Base-by-base conservation (phyloP, 2,329 filamentous ascomycete genomes). In the Trichoderma hamatum region DNA sequence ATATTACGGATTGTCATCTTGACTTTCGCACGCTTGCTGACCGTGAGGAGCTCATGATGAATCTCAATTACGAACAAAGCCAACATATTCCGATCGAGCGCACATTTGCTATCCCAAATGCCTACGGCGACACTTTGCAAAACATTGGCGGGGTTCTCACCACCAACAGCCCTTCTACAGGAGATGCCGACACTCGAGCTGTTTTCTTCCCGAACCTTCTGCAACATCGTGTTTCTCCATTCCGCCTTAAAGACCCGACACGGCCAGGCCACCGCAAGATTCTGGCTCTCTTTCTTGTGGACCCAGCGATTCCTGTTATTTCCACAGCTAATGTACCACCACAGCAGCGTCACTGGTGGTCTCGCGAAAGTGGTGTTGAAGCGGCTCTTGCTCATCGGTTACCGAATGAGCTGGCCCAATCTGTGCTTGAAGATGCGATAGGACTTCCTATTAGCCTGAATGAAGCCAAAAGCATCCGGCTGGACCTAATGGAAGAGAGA, bases 221-320 rank as follows among this genome's bases (percentile, higher is more conserved):
- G 26, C 86, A 88, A 72, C 85, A 89, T 72, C 78, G 79, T 3
- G 85, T 88, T 1, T 74, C 77, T 7, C 80, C 83, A 0, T 90
- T 90, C 72, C 71, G 75, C 7, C 82, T 90, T 0, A 76, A 71
- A 0, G 88, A 91, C 72, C 76, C 75, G 3, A 82, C 83, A 0
- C 82, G 80, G 24, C 82, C 85, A 0, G 88, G 89, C 2, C 85
- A 90, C 72, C 81, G 86, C 21, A 86, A 87, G 74, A 86, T 90
- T 59, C 77, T 90, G 3, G 86, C 85, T 0, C 78, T 90, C 11
- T 90, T 86, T 74, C 81, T 90, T 2, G 84, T 91, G 2, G 87
- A 90, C 73, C 89, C 88, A 0, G 73, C 82, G 24, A 72, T 80
- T 1, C 82, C 82, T 1, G 66, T 84, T 77, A 76, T 82, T 68